Base-by-base conservation (phyloP, 305 asterid genomes). In the Stenogyne calaminthoides region DNA sequence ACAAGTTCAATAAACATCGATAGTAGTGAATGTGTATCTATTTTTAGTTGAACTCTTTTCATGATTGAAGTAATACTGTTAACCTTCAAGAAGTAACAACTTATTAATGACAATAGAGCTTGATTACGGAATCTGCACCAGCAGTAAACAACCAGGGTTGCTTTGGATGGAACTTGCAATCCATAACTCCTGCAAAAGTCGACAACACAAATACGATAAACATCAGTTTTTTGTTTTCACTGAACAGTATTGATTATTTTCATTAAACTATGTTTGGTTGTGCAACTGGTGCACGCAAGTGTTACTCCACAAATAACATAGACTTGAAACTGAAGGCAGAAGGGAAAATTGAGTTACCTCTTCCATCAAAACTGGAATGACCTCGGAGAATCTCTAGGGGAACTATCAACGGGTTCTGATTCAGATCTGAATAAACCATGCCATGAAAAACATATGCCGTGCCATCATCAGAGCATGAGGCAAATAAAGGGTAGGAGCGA, bases 61-160 rank as follows among this genome's bases (percentile, higher is more conserved):
- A 12, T 57, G 1, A 25, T 2, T 57, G 22, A 59, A 59, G 42
- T 29, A 42, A 58, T 29, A 29, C 20, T 9, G 9, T 14, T 15
- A 46, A 16, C 58, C 61, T 22, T 63, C 29, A 9, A 49, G n/a
- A 5, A 46, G 16, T 39, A 67, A 69, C 70, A 10, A 8, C 6
- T 36, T 18, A 79, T 72, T 64, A 88, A 73, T 90, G 91, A 74
- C 98, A 90, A 18, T 87, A 88, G 27, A 92, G 96, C 86, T 78
- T 92, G 80, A 92, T 88, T 76, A 86, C 54, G 8, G 96, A 90
- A 83, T 94, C 98, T 0, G 91, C 86, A 15, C 98, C 99, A 0
- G 98, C 95, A 56, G 98, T 94, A 77, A 94, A 94, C 81, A 94
- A 71, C 98, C 98, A 92, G 5, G 99, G 98, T 80, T 94, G 97